A percentile compares a stretch with the other conserved stretches of the same genome.
These are phyloP conservation scores for Nicotiana sylvestris DNA, from an alignment of 257 asterid species.

Conservation along the genomic window DNA sequence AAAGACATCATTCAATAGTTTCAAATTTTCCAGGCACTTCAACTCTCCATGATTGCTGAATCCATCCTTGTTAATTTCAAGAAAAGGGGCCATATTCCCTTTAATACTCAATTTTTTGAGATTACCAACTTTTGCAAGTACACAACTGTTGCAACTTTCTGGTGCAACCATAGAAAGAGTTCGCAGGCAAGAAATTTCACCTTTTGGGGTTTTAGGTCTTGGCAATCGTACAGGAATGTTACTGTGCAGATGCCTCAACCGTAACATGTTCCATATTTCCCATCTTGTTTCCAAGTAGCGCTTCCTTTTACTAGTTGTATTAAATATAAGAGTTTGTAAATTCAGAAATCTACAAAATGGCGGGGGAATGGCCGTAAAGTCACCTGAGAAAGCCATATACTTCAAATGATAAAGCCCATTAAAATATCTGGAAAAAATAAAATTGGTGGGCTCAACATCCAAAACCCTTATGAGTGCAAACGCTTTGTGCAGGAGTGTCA, in stretches of 20 bases:
- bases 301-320: neutral
- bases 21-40: conserved; percentile 38
- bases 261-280: conserved; percentile 1
- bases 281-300: too few relatives aligned
- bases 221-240: conserved; percentile 38
- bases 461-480: neutral
- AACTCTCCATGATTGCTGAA: conserved; percentile 37
- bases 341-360: neutral
- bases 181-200: conserved; percentile 27
- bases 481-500: neutral
- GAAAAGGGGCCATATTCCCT: conserved; percentile 35
- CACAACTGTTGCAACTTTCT: conserved; percentile 48
- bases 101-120: conserved; percentile 48
- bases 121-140: conserved; percentile 41
- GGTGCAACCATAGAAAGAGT: conserved; percentile 57
- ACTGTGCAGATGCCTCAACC: neutral
- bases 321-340: neutral
- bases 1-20: conserved; percentile 34
- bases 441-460: neutral
- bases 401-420: neutral
- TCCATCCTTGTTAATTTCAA: conserved; percentile 9
- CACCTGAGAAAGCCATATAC: neutral
- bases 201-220: conserved; percentile 20
- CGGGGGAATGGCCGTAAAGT: neutral
- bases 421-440: neutral